These are phyloP conservation scores for Cladosporium austrohemisphaericum DNA, from an alignment of 2,329 filamentous ascomycete genomes.

Conservation along the genomic window DNA sequence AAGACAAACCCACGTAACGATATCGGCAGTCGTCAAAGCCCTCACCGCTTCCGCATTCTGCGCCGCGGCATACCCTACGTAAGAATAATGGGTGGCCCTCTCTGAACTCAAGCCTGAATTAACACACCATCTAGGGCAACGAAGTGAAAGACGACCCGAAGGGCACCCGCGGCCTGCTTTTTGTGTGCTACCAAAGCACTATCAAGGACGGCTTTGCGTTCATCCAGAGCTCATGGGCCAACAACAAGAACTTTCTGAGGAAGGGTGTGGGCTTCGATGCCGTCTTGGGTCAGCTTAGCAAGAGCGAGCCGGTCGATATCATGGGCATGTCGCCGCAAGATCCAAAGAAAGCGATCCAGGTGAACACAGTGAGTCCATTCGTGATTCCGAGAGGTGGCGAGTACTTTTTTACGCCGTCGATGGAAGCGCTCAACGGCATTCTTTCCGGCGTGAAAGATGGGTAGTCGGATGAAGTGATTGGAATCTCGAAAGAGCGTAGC, in stretches of 20 bases:
- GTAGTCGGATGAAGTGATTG: neutral
- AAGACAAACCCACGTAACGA: slow-evolving; percentile 47
- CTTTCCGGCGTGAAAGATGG: slow-evolving; percentile 20
- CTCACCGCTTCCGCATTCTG: slow-evolving; percentile 37
- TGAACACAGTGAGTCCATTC: slow-evolving; percentile 33
- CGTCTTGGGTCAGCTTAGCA: slow-evolving; percentile 34
- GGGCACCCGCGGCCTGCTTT: slow-evolving; percentile 44
- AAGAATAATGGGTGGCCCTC: slow-evolving; percentile 31
- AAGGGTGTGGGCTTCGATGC: slow-evolving; percentile 35
- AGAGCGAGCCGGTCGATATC: slow-evolving; percentile 24
- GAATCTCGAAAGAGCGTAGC: too few relatives aligned
- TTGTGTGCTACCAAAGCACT: slow-evolving; percentile 45
- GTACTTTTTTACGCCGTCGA: slow-evolving; percentile 47
- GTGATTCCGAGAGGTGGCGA: slow-evolving; percentile 44
- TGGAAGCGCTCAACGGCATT: slow-evolving; percentile 27
- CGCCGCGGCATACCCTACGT: slow-evolving; percentile 45
- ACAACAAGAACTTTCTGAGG: slow-evolving; percentile 25
- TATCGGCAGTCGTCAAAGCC: slow-evolving; percentile 17
- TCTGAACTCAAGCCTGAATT: slow-evolving; percentile 26
- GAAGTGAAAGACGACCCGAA: slow-evolving; percentile 33
- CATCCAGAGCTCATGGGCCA: slow-evolving; percentile 34
- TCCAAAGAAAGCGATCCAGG: slow-evolving; percentile 19
- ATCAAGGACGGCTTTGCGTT: slow-evolving; percentile 42
- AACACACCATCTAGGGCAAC: slow-evolving; percentile 15
- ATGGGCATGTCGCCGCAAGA: slow-evolving; percentile 27